phyloP scores from a whole-genome alignment of 2,329 filamentous ascomycete genomes.

The Aaosphaeria pasadenensis region DNA sequence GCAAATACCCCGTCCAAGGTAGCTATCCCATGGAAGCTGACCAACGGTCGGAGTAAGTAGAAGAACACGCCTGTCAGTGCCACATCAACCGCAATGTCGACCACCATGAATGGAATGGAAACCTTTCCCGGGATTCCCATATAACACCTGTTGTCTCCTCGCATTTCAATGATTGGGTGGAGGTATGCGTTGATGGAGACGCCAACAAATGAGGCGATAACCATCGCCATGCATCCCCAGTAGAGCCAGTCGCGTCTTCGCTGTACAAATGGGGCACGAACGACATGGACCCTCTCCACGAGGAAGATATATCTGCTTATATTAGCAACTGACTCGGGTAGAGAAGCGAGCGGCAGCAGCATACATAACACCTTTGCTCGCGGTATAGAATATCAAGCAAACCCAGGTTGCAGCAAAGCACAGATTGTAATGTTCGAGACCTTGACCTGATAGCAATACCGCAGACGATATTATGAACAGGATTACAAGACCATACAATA shows the following conservation, averaged over 20 bases:
- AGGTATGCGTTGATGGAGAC: slow-evolving; percentile 12
- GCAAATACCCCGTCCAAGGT: slow-evolving; percentile 1
- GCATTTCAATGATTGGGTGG: slow-evolving; percentile 26
- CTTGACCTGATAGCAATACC: not conserved
- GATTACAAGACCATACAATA: not conserved
- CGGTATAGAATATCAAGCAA: not conserved
- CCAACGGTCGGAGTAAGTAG: slow-evolving; percentile 26
- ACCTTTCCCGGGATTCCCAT: slow-evolving; percentile 34
- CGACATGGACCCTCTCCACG: slow-evolving; percentile 37
- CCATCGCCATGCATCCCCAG: slow-evolving; percentile 19
- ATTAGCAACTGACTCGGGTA: not conserved
- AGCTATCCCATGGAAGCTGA: slow-evolving; percentile 5
- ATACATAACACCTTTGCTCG: slow-evolving; percentile 9
- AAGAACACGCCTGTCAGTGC: slow-evolving; percentile 36
- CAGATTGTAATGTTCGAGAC: not conserved
- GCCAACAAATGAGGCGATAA: slow-evolving; percentile 14
- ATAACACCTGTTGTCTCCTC: slow-evolving; percentile 27
- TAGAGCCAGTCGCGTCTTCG: slow-evolving; percentile 34
- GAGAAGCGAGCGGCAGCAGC: not conserved
- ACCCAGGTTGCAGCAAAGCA: not conserved
- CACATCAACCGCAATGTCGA: slow-evolving; percentile 34
- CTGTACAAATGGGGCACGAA: slow-evolving; percentile 26
- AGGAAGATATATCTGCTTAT: slow-evolving; percentile 33
- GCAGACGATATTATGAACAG: not conserved
- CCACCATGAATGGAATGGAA: slow-evolving; percentile 32